Conservation (phyloP, 495 filamentous ascomycete species). For the Talaromyces thailandensis region DNA sequence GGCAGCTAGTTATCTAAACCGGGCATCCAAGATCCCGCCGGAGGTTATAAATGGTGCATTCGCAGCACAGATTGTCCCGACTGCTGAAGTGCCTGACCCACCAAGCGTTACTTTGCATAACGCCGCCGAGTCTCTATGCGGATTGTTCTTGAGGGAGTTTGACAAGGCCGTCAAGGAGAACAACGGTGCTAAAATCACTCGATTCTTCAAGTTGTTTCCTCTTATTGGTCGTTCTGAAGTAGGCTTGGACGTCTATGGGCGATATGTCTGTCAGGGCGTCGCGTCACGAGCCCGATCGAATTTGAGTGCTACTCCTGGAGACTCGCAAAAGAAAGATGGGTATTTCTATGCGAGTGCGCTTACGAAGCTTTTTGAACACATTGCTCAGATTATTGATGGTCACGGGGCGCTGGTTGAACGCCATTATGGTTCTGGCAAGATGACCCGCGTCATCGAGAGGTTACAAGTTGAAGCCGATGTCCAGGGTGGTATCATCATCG, state of each 20-base stretch:
- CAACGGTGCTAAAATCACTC: constrained; percentile 79
- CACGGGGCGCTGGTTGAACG: constrained; percentile 84
- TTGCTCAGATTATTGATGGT: constrained; percentile 88
- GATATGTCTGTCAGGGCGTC: constrained; percentile 91
- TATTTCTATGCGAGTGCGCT: constrained; percentile 90
- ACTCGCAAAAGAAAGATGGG: constrained; percentile 54
- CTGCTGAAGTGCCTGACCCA: constrained; percentile 86
- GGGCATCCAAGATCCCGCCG: constrained; percentile 70
- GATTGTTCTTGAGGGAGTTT: constrained; percentile 87
- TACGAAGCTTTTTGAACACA: constrained; percentile 92
- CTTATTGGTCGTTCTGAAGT: constrained; percentile 84
- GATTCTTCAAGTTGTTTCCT: constrained; percentile 97
- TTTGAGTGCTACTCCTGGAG: constrained; percentile 53
- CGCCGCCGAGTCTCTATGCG: constrained; percentile 79
- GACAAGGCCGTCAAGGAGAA: constrained; percentile 79
- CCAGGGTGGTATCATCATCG: constrained; percentile 92
- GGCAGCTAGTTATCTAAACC: constrained; percentile 78
- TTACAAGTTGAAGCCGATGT: constrained; percentile 91
- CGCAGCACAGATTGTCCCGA: constrained; percentile 87
- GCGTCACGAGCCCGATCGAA: constrained; percentile 71
- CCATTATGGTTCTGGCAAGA: constrained; percentile 85
- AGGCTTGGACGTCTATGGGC: constrained; percentile 87
- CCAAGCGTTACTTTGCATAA: constrained; percentile 80
- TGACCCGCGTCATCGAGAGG: constrained; percentile 92
- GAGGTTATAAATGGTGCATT: constrained; percentile 78